Evolutionary conservation across 495 filamentous ascomycete genomes (phyloP), one percentile per base, ranked within the genome.

Genomic region (Chlorociboria aeruginascens): DNA sequence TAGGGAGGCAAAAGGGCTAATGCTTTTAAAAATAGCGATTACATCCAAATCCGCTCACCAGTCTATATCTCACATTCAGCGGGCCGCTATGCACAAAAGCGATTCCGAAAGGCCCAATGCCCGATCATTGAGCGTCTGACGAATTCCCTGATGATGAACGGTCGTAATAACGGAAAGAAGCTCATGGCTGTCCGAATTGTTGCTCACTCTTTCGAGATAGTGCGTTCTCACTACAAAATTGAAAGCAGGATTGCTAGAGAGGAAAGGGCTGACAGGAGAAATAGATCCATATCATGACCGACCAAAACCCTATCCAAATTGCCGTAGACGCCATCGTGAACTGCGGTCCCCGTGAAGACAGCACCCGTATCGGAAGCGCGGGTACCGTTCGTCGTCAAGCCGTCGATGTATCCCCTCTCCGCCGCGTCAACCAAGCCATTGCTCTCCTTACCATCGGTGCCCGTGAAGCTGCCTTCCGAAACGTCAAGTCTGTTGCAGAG

Each of bases 91-190:
- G 92, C 92, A 67, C 81, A 83, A 71, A 99, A 99, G 85, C 84
- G 92, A 61, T 99, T 99, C 87, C 83, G 92, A 75, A 99, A 99
- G 81, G 89, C 93, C 66, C 89, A 97, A 81, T 97, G 92, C 83
- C 92, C 92, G 59, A 97, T 99, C 79, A 95, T 99, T 62, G 92
- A 99, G 85, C 90, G 92, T 68, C 83, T 99, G 52, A 97, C 93
- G 75, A 99, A 99, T 81, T 97, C 92, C 25, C 81, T 99, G 60
- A 99, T 99, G 92, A 97, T 97, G 93, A 95, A 99, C 80, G 92
- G 92, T 67, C 93, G 92, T 72, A 99, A 99, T 83, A 97, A 94
- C 85, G 92, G 92, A 73, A 99, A 99, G 84, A 99, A 99, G 86
- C 83, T 97, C 56, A 94, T 93, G 87, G 93, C 92, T 66, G 89